These are phyloP conservation scores for Fagus crenata DNA, from an alignment of 306 rosid species.

Conservation along the genomic window DNA sequence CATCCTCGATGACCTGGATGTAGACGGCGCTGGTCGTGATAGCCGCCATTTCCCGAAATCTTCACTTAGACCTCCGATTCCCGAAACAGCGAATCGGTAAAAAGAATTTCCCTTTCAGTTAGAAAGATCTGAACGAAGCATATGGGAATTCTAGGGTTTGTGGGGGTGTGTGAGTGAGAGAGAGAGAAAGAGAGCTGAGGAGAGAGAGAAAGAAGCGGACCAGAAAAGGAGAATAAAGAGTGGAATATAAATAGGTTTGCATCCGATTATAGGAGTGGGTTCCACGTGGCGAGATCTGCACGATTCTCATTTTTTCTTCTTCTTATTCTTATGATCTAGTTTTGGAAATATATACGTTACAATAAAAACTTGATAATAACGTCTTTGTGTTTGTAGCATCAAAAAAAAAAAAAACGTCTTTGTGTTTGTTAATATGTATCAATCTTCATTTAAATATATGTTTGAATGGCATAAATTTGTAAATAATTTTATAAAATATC, in stretches of 20 bases:
- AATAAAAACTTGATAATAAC: too few relatives aligned
- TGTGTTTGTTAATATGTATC: too few relatives aligned
- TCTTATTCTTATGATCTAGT: not conserved
- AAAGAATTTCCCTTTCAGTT: not conserved
- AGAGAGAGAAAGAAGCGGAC: constrained; percentile 46
- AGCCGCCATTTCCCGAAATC: constrained; percentile 53
- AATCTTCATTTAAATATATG: too few relatives aligned
- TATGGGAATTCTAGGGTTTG: constrained; percentile 38
- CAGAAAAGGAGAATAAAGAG: constrained; percentile 62
- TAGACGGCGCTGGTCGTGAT: constrained; percentile 83
- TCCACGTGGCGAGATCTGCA: constrained; percentile 69
- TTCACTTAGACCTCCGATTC: constrained; percentile 23
- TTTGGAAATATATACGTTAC: not conserved
- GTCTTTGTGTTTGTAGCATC: too few relatives aligned
- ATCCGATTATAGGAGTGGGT: constrained; percentile 58
- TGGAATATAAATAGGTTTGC: constrained; percentile 99
- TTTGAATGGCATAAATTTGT: too few relatives aligned
- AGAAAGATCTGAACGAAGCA: constrained; percentile 26
- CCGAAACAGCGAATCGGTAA: constrained; percentile 14
- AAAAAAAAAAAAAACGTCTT: too few relatives aligned
- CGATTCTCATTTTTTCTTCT: constrained; percentile 14
- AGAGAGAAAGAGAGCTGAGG: constrained; percentile 6
- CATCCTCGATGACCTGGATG: constrained; percentile 90
- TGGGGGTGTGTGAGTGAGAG: constrained; percentile 23
- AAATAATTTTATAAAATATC: too few relatives aligned